Evolutionary conservation across 164 flowering plant species (phyloP).

Genomic region (Cinnamomum micranthum): DNA sequence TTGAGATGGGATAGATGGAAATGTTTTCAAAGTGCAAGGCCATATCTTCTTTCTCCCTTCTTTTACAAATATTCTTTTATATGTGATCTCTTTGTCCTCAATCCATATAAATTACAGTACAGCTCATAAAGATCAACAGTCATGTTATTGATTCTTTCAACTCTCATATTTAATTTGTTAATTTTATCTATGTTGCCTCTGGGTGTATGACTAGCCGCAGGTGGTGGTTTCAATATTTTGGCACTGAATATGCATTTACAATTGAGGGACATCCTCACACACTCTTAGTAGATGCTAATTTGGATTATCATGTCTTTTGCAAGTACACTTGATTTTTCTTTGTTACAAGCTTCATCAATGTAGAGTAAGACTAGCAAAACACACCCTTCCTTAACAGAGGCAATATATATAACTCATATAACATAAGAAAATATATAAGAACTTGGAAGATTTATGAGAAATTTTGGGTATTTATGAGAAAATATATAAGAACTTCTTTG

Average conservation of each 20-base stretch:
- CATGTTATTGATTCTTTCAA: background rate
- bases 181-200: background rate
- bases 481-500: too few species aligned
- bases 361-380: too few species aligned
- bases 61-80: conserved; percentile 1
- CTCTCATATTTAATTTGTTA: background rate
- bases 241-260: too few species aligned
- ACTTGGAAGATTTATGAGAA: too few species aligned
- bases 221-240: too few species aligned
- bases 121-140: background rate
- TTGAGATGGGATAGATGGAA: conserved; percentile 15
- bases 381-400: too few species aligned
- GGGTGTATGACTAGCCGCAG: background rate
- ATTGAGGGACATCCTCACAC: background rate
- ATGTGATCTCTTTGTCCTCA: background rate
- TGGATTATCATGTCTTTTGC: background rate
- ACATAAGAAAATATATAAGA: too few species aligned
- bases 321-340: too few species aligned
- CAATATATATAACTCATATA: too few species aligned
- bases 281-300: background rate
- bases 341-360: too few species aligned
- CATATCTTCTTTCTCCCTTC: conserved; percentile 13
- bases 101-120: conserved; percentile 2
- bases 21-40: conserved; percentile 33
- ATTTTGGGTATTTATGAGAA: too few species aligned